Conservation (phyloP, 2,329 filamentous ascomycete genomes). For the Hortaea werneckii region DNA sequence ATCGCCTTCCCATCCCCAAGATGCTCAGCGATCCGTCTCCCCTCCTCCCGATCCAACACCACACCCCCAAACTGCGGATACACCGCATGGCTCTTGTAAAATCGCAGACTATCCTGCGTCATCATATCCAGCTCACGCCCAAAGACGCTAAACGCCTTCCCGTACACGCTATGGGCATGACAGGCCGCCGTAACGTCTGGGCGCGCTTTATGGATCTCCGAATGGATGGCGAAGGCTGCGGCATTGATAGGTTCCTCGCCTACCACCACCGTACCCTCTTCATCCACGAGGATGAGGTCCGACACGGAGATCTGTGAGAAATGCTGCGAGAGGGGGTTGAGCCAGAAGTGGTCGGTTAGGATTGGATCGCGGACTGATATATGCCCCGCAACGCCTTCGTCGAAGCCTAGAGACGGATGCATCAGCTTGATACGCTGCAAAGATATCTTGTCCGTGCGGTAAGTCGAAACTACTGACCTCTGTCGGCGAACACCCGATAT, state of each 20-base stretch:
- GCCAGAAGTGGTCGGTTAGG: conserved; percentile 26
- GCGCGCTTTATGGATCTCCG: conserved; percentile 30
- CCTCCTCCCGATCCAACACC: conserved; percentile 35
- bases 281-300: conserved; percentile 37
- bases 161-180: conserved; percentile 38
- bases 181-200: conserved; percentile 33
- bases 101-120: conserved; percentile 38
- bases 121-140: conserved; percentile 35
- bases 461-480: conserved; percentile 13
- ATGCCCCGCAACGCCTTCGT: conserved; percentile 31
- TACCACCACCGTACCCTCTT: conserved; percentile 32
- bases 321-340: conserved; percentile 36
- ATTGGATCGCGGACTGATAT: conserved; percentile 32
- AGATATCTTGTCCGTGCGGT: neutral
- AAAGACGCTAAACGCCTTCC: conserved; percentile 39
- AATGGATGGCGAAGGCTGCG: conserved; percentile 38
- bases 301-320: conserved; percentile 33
- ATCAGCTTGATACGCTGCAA: neutral
- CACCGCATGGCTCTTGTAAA: conserved; percentile 32
- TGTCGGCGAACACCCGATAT: conserved; percentile 34
- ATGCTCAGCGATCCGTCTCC: conserved; percentile 30
- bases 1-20: conserved; percentile 31
- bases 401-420: conserved; percentile 23
- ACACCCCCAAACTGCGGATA: conserved; percentile 38
- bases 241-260: conserved; percentile 35